These are phyloP conservation scores for Diaporthe ilicicola DNA, from an alignment of 2,329 filamentous ascomycete species.

Conservation along the genomic window DNA sequence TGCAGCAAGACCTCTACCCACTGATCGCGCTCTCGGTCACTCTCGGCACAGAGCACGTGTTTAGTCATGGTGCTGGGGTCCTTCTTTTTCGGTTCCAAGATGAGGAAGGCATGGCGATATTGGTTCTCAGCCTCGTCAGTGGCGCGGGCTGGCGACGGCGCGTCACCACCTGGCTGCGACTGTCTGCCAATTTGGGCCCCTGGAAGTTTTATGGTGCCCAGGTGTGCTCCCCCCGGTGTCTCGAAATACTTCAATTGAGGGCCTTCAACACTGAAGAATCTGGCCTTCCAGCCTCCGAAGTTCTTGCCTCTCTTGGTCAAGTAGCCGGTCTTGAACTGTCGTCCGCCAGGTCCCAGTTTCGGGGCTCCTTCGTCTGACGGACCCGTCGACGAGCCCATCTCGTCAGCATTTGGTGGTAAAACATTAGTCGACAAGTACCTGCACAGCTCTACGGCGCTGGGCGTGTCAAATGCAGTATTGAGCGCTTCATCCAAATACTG, in stretches of 20 bases:
- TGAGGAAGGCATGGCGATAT: constrained; percentile 94
- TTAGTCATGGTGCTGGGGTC: constrained; percentile 88
- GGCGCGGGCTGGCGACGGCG: constrained; percentile 64
- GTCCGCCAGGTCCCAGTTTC: constrained; percentile 67
- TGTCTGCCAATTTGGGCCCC: constrained; percentile 96
- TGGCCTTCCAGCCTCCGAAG: constrained; percentile 97
- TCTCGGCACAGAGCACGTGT: constrained; percentile 95
- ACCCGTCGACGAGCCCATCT: constrained; percentile 50
- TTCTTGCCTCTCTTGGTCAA: constrained; percentile 98
- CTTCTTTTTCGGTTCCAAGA: constrained; percentile 95
- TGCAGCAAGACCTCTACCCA: constrained; percentile 93
- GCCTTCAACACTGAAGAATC: constrained; percentile 69
- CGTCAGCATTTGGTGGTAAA: constrained; percentile 69
- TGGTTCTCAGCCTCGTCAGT: constrained; percentile 88
- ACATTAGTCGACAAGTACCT: constrained; percentile 80
- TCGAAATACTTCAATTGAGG: constrained; percentile 88
- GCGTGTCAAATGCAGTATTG: constrained; percentile 81
- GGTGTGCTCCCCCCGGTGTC: constrained; percentile 84
- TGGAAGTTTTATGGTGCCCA: constrained; percentile 92
- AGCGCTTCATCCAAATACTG: constrained; percentile 86
- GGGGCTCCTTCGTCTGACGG: constrained; percentile 35
- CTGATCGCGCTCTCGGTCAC: constrained; percentile 87
- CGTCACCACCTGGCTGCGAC: constrained; percentile 69
- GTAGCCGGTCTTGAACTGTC: constrained; percentile 84
- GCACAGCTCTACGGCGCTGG: constrained; percentile 82